Base-by-base conservation (phyloP, 768 basidiomycete species). In the Naganishia kalamii region DNA sequence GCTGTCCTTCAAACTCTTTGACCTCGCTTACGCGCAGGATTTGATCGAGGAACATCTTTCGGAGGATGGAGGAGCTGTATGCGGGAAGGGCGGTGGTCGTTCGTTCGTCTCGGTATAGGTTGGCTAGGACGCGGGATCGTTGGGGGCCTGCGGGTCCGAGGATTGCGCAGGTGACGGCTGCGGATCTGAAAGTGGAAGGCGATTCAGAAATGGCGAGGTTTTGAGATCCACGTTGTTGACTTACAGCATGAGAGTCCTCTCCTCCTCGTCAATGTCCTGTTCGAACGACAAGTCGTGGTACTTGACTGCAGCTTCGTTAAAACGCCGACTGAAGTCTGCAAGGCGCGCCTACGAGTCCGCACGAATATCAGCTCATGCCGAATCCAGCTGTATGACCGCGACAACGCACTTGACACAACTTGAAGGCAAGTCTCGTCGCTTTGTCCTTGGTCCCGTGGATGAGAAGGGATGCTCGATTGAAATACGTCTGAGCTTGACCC, bases 1-100 rank as follows among this genome's bases (percentile, higher is more conserved):
- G 84, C 2, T 86, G 87, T 23, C 43, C 35, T 76, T 93, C 90
- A 75, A 99, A 99, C 51, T 87, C 87, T 74, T 89, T 86, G 62
- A 98, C 84, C 80, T 99, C 94, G 48, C 84, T 82, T 1, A 92
- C 83, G 47, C 92, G 88, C 54, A 99, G 84, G 75, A 99, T 97
- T 70, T 92, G 92, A 75, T 98, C 96, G 68, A 98, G 86, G 80
- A 96, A 92, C 94, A 98, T 98, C 77, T 97, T 97, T 40, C 88
- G 87, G 27, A 99, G 85, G 76, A 99, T 92, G 73, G 89, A 88
- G 2, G 66, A 61, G 10, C 52, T 50, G 81, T 87, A 88, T 4
- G 72, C 40, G 3, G 71, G 65, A 12, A 77, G 71, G n/a, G 71
- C 65, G 13, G 72, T 67, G 17, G 66, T 64, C 0, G 90, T 87